Conservation (phyloP, 2,329 filamentous ascomycete species). For the Stromatinia cepivora region DNA sequence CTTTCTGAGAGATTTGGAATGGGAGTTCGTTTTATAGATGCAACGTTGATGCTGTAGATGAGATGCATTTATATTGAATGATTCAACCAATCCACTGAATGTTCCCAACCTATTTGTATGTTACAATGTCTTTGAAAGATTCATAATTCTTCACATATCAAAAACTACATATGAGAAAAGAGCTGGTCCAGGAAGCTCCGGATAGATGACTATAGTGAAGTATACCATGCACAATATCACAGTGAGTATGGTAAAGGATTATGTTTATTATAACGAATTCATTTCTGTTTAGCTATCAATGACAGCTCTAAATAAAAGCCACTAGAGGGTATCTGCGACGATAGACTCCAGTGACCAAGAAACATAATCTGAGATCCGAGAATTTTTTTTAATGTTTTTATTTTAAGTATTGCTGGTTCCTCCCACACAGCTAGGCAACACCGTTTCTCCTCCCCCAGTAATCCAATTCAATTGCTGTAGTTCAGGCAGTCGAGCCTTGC, state of each 20-base stretch:
- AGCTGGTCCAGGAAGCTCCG: too few species aligned
- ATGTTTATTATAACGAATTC: constrained; percentile 21
- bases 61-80: too few species aligned
- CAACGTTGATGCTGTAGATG: too few species aligned
- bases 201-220: not conserved
- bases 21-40: too few species aligned
- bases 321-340: constrained; percentile 7
- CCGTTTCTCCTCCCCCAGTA: constrained; percentile 18
- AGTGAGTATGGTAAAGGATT: not conserved
- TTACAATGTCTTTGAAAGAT: not conserved
- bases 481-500: constrained; percentile 7
- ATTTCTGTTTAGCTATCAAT: constrained; percentile 17
- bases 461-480: constrained; percentile 19
- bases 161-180: not conserved
- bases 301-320: constrained; percentile 4
- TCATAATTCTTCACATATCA: not conserved
- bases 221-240: not conserved
- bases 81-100: too few species aligned
- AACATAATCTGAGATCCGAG: constrained; percentile 19
- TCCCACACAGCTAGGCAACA: constrained; percentile 1
- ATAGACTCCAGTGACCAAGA: constrained; percentile 13
- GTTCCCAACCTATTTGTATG: not conserved
- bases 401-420: constrained; percentile 9
- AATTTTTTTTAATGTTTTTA: constrained; percentile 22
- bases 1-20: too few species aligned